Percentiles rank a stretch among this genome's conserved stretches.
phyloP scores from a whole-genome alignment of 345 rosid species.

The Hypericum perforatum region DNA sequence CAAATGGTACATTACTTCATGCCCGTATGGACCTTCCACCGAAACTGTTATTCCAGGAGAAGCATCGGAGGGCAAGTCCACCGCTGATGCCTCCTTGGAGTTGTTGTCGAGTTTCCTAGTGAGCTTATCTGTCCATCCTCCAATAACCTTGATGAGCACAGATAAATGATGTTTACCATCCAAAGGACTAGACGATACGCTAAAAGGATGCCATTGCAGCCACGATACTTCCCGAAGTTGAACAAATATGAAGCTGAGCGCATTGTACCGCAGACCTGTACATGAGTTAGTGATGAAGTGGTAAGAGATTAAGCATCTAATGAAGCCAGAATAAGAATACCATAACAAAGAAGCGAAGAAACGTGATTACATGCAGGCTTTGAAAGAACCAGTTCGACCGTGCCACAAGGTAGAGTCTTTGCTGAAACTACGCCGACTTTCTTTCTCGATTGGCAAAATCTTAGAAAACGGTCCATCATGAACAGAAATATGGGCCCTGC shows the following conservation, averaged over 20 bases:
- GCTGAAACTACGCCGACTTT: conserved; percentile 65
- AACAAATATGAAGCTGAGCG: conserved; percentile 77
- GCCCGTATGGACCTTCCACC: conserved; percentile 91
- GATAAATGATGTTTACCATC: conserved; percentile 59
- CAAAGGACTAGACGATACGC: conserved; percentile 86
- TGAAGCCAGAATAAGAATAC: background rate
- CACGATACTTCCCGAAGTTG: conserved; percentile 78
- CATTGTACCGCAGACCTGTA: conserved; percentile 63
- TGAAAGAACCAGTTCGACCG: conserved; percentile 55
- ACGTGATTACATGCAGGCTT: conserved; percentile 57
- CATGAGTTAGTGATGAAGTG: conserved; percentile 1
- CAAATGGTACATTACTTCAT: conserved; percentile 70
- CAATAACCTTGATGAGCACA: conserved; percentile 72
- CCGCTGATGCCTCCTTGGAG: conserved; percentile 23
- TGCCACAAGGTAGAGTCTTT: conserved; percentile 70
- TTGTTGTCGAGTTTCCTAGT: conserved; percentile 31
- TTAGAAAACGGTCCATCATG: conserved; percentile 75
- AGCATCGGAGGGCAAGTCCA: conserved; percentile 11
- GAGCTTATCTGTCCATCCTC: conserved; percentile 68
- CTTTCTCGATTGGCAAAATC: conserved; percentile 81
- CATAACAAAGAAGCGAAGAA: background rate
- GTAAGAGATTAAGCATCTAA: background rate
- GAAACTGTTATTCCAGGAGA: conserved; percentile 46
- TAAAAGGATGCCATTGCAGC: conserved; percentile 98
- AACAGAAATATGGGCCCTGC: conserved; percentile 78